Base-by-base conservation (phyloP, 2,329 filamentous ascomycete species). In the Rosellinia necatrix region DNA sequence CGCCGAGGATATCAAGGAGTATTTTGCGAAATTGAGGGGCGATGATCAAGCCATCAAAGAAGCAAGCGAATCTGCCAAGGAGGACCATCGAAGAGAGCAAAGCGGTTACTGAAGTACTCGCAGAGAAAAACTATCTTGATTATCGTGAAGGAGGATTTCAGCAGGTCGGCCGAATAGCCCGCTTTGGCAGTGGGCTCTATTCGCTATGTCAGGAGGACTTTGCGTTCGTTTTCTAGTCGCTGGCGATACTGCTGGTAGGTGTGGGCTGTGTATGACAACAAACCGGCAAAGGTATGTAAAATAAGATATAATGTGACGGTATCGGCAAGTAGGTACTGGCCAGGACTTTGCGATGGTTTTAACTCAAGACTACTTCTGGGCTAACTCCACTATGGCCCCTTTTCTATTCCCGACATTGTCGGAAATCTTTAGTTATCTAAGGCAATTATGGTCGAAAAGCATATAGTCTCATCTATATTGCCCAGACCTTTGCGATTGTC, bases 1-100 rank as follows among this genome's bases (percentile, higher is more conserved):
- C 1, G 93, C 93, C 1, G 94, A 99, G 70, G 92, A 97, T 74
- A 94, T 99, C 74, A 99, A 97, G 74, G 85, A 85, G 2, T 96
- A 97, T 72, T 99, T 99, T 81, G 93, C 93, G 48, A 93, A 94
- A 76, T 75, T 99, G 64, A 83, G 94, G 61, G 94, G 94, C 56
- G 94, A 97, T 72, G 90, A 91, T 40, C 78, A 89, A 65, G 89
- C 79, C 0, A 90, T 91, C 53, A 78, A 78, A 64, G 82, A 85
- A 61, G 87, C 86, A 0, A 81, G 81, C 12, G 79, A 81, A 51
- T 78, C 76, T 21, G 82, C 81, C 4, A 71, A 72, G 35, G 70
- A 71, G 4, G 75, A 75, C 53, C 61, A 71, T 17, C 72, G 81
- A 49, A 72, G 71, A 58, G 82, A 84, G 67, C 81, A 85, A 69